Base-by-base conservation (phyloP, 192 early-diverging fungal genomes). In the Glomus cerebriforme region DNA sequence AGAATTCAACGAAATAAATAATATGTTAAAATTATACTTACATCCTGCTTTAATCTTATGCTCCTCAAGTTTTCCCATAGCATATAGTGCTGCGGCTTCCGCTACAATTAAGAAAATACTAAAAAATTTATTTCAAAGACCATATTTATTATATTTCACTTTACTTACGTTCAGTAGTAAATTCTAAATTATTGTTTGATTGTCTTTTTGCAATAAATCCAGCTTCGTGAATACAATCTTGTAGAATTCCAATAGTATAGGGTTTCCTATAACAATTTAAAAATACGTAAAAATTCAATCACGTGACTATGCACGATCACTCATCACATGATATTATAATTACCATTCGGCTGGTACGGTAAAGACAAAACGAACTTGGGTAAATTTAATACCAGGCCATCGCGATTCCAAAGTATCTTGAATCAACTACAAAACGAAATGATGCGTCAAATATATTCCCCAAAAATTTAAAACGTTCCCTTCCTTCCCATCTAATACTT, bases 11-110 rank as follows among this genome's bases (percentile, higher is more conserved):
- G 12, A n/a, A n/a, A n/a, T n/a, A n/a, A n/a, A n/a, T n/a, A 43
- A 43, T 43, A 43, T 43, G 8, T 34, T 19, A 19, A 34, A 15
- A 22, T 67, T 5, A 37, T 6, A 15, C 62, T 7, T 34, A 67
- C 65, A 31, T 24, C 81, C 81, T 35, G 81, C 77, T 49, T 75
- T 78, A n/a, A 86, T 59, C 29, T 82, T 81, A 70, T 82, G 82
- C 47, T 86, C 85, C 17, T 88, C 83, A 8, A 85, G 84, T 77
- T 83, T 86, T 58, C 86, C 80, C 79, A 88, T 86, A 39, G 87
- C 86, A 62, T 89, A 89, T 39, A 89, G 78, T 22, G 88, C 88
- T 37, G 83, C 88, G 13, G 88, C 88, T 74, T 89, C 88, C 24
- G 88, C 87, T 69, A 54, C 22, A 19, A 54, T 22, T 54, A 1